These are phyloP conservation scores for Suhomyces coccinellae DNA, from an alignment of 1,139 yeast genomes.

Conservation along the genomic window DNA sequence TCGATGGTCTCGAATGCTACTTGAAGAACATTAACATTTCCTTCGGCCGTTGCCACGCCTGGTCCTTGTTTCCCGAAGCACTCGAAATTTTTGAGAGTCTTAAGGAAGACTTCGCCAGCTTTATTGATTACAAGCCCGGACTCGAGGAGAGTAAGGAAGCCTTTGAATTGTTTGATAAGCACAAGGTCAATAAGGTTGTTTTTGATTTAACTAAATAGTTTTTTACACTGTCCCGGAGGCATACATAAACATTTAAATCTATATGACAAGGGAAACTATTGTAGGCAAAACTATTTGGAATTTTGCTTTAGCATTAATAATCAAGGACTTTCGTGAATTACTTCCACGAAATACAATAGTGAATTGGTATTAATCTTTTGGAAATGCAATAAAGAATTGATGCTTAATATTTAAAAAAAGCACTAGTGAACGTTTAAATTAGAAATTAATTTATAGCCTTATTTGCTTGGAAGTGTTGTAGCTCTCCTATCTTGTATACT, in stretches of 20 bases:
- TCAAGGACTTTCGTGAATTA: background rate
- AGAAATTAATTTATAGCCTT: no score
- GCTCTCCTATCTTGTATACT: no score
- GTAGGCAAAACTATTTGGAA: background rate
- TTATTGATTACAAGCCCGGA: conserved; percentile 48
- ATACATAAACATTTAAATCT: no score
- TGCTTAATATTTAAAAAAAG: no score
- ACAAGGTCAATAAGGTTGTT: conserved; percentile 57
- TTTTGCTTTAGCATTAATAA: no score
- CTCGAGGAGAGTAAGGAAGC: conserved; percentile 49
- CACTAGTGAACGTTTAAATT: no score
- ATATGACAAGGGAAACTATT: background rate
- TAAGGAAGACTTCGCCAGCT: conserved; percentile 45
- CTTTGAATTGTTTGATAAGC: conserved; percentile 53
- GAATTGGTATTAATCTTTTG: no score
- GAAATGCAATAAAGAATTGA: no score
- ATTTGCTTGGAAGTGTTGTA: no score
- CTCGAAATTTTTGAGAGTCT: conserved; percentile 47
- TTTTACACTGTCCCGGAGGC: conserved; percentile 1
- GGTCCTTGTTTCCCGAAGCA: conserved; percentile 57
- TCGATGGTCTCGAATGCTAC: conserved; percentile 59
- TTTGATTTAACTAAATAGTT: conserved; percentile 28
- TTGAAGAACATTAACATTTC: conserved; percentile 57
- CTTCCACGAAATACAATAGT: no score
- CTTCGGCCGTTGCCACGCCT: conserved; percentile 66